A percentile compares a stretch with the other conserved stretches of the same genome.
Evolutionary conservation across 495 filamentous ascomycete species (phyloP).

Genomic region (Penicillium waksmanii): DNA sequence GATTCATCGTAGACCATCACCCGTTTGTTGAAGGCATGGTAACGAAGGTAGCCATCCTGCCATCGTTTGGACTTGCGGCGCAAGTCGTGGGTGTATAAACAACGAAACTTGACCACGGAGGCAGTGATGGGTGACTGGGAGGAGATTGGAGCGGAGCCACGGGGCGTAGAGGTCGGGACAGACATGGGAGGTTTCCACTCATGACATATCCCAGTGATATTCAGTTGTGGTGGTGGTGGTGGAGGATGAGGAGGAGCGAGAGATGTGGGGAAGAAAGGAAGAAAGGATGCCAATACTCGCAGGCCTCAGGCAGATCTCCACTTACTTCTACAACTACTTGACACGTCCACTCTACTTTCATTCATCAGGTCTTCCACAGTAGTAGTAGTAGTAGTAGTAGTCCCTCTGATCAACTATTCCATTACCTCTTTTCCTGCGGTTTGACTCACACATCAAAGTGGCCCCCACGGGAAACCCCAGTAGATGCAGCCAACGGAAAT

Average conservation of each 20-base stretch:
- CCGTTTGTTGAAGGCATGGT: slow-evolving; percentile 88
- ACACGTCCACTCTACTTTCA: no score
- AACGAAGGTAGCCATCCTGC: slow-evolving; percentile 88
- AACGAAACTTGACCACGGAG: slow-evolving; percentile 75
- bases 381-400: no score
- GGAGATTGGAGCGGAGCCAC: slow-evolving; percentile 31
- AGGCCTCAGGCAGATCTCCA: not conserved
- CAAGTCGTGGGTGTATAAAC: slow-evolving; percentile 84
- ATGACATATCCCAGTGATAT: slow-evolving; percentile 24
- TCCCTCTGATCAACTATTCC: not conserved
- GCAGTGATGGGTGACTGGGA: slow-evolving; percentile 65
- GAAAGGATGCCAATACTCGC: not conserved
- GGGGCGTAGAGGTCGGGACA: slow-evolving; percentile 30
- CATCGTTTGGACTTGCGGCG: slow-evolving; percentile 86
- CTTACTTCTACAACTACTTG: no score
- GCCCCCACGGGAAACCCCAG: not conserved
- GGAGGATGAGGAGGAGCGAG: no score
- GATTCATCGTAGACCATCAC: slow-evolving; percentile 87
- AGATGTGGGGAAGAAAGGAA: not conserved
- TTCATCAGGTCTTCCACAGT: no score
- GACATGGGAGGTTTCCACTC: slow-evolving; percentile 18
- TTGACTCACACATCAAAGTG: not conserved
- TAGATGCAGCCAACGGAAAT: not conserved
- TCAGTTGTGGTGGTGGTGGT: not conserved
- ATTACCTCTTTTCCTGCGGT: not conserved